Evolutionary conservation across 805 yeast species (phyloP).

Genomic region (Isabelozyma gotoi): DNA sequence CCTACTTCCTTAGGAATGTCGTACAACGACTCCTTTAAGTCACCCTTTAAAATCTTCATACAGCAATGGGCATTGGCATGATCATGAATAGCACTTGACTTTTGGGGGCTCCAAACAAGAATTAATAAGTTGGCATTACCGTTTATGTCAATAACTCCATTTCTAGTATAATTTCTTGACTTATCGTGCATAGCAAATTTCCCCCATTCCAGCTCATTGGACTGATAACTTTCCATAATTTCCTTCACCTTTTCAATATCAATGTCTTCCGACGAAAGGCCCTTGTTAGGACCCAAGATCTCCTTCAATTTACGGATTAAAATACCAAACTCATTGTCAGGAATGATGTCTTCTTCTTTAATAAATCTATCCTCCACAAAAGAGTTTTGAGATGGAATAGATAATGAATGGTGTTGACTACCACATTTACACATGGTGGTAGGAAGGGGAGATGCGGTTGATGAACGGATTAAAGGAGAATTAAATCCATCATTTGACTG

Average conservation of each 20-base stretch:
- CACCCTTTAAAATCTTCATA: conserved; percentile 66
- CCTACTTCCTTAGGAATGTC: conserved; percentile 44
- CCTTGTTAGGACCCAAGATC: conserved; percentile 29
- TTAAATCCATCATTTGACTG: background rate
- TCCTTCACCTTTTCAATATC: conserved; percentile 47
- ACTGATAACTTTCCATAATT: conserved; percentile 48
- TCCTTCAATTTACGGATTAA: conserved; percentile 27
- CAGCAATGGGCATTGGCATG: conserved; percentile 78
- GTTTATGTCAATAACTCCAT: conserved; percentile 75
- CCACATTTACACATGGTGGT: background rate
- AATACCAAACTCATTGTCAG: conserved; percentile 18
- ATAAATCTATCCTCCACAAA: background rate
- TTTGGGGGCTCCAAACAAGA: conserved; percentile 70
- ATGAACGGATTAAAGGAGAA: background rate
- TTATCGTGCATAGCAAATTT: conserved; percentile 55
- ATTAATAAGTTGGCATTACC: conserved; percentile 66
- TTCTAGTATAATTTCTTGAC: conserved; percentile 53
- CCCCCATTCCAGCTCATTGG: conserved; percentile 56
- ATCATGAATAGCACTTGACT: conserved; percentile 65
- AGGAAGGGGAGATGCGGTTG: background rate
- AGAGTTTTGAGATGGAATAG: background rate
- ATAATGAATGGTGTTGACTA: background rate
- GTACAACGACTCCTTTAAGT: conserved; percentile 55
- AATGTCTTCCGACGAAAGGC: conserved; percentile 47
- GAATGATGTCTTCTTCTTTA: conserved; percentile 5